Conservation (phyloP, 371 early-diverging fungal genomes). For the Mucor velutinosus region DNA sequence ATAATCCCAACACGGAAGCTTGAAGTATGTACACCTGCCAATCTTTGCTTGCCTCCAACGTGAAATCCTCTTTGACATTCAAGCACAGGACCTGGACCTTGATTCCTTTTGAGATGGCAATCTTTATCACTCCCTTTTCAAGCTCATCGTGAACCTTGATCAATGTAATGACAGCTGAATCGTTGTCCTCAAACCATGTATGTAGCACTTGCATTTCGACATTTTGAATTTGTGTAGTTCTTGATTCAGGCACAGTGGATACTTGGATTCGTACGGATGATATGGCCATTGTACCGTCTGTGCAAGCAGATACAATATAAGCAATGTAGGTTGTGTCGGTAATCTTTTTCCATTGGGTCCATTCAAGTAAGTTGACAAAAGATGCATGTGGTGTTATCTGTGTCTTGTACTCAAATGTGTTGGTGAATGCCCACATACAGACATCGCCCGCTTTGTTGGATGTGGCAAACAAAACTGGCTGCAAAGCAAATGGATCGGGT, state of each 20-base stretch:
- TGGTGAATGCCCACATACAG: conserved; percentile 22
- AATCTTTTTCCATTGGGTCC: conserved; percentile 21
- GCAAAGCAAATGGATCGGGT: conserved; percentile 15
- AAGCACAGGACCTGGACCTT: neutral
- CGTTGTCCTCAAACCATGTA: conserved; percentile 19
- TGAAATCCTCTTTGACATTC: neutral
- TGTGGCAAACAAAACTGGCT: conserved; percentile 24
- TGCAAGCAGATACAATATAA: conserved; percentile 16
- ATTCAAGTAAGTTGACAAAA: conserved; percentile 16
- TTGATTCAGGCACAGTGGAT: neutral
- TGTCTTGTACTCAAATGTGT: neutral
- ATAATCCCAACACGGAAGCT: conserved; percentile 17
- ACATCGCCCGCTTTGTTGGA: conserved; percentile 33
- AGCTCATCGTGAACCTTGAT: conserved; percentile 13
- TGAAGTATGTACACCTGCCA: conserved; percentile 7
- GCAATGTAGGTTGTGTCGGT: conserved; percentile 8
- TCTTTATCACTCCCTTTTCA: conserved; percentile 4
- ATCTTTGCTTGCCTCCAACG: neutral
- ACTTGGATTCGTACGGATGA: conserved; percentile 9
- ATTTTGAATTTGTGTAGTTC: conserved; percentile 2
- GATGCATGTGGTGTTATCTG: conserved; percentile 12
- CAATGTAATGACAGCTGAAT: conserved; percentile 6
- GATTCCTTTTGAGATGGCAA: conserved; percentile 23
- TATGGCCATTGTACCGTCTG: conserved; percentile 21
- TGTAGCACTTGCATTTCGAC: neutral